Percentiles rank a stretch among this genome's conserved stretches.
These are phyloP conservation scores for Coemansia erecta DNA, from an alignment of 192 early-diverging fungal genomes.

Conservation along the genomic window DNA sequence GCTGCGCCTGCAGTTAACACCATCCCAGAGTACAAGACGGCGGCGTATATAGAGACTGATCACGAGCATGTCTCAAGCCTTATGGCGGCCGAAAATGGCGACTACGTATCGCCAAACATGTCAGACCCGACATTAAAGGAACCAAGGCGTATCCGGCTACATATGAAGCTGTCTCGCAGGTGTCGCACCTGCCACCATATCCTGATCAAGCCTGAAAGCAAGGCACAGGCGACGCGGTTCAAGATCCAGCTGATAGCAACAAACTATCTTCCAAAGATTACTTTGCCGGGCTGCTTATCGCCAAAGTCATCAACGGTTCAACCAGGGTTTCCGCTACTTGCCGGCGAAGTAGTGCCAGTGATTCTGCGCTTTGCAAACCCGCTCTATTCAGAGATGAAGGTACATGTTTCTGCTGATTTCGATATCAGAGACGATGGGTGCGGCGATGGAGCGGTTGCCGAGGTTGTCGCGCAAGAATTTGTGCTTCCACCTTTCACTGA, in stretches of 20 bases:
- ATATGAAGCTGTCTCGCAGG: conserved; percentile 81
- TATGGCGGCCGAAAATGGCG: conserved; percentile 20
- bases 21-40: conserved; percentile 26
- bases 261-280: conserved; percentile 78
- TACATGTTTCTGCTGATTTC: conserved; percentile 55
- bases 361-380: conserved; percentile 81
- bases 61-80: conserved; percentile 11
- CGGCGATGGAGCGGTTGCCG: conserved; percentile 28
- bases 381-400: conserved; percentile 65
- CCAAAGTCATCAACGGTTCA: conserved; percentile 22
- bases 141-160: conserved; percentile 83
- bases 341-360: conserved; percentile 45
- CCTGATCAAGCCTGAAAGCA: conserved; percentile 88
- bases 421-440: conserved; percentile 14
- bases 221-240: conserved; percentile 83
- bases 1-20: background rate
- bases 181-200: conserved; percentile 87
- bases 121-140: conserved; percentile 36
- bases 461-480: conserved; percentile 63
- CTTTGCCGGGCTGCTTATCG: conserved; percentile 29
- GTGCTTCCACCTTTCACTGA: conserved; percentile 72
- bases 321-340: conserved; percentile 34
- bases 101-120: conserved; percentile 54
- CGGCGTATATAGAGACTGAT: conserved; percentile 10
- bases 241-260: conserved; percentile 86